Evolutionary conservation across 2,329 filamentous ascomycete genomes (phyloP).

Genomic region (Fusarium nurragi): DNA sequence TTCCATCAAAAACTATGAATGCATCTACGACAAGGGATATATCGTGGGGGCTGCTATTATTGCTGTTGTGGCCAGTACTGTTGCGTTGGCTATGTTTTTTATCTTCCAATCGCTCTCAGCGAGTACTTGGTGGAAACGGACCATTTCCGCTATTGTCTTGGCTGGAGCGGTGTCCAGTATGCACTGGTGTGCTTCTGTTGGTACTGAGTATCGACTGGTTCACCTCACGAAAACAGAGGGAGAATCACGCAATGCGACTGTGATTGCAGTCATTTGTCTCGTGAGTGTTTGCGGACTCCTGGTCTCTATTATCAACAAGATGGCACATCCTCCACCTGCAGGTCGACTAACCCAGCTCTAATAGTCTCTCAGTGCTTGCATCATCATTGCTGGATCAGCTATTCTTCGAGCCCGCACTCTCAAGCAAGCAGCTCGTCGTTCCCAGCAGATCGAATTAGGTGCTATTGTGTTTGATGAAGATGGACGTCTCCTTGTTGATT

Average conservation of each 20-base stretch:
- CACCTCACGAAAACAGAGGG: slow-evolving; percentile 48
- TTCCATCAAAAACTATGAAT: slow-evolving; percentile 81
- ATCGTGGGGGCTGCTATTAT: slow-evolving; percentile 76
- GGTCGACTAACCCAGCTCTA: not conserved
- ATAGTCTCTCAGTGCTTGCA: slow-evolving; percentile 69
- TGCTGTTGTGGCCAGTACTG: slow-evolving; percentile 74
- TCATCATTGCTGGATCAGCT: slow-evolving; percentile 66
- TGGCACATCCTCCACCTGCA: fast-evolving
- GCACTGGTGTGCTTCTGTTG: slow-evolving; percentile 83
- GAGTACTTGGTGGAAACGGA: slow-evolving; percentile 79
- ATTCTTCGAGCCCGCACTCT: slow-evolving; percentile 64
- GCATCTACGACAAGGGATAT: slow-evolving; percentile 66
- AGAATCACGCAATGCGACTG: slow-evolving; percentile 66
- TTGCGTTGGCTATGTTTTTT: slow-evolving; percentile 80
- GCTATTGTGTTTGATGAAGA: slow-evolving; percentile 73
- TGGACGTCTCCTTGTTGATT: slow-evolving; percentile 75
- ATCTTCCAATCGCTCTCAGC: slow-evolving; percentile 79
- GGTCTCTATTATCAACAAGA: not conserved
- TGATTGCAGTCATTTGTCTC: slow-evolving; percentile 78
- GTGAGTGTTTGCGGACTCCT: slow-evolving; percentile 54
- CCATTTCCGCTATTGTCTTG: slow-evolving; percentile 72
- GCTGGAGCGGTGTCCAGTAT: slow-evolving; percentile 84
- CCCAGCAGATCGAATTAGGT: slow-evolving; percentile 67
- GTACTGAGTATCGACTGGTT: slow-evolving; percentile 72
- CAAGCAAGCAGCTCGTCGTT: slow-evolving; percentile 64